phyloP scores from a whole-genome alignment of 2,329 filamentous ascomycete genomes.

The Fusarium stilboides region DNA sequence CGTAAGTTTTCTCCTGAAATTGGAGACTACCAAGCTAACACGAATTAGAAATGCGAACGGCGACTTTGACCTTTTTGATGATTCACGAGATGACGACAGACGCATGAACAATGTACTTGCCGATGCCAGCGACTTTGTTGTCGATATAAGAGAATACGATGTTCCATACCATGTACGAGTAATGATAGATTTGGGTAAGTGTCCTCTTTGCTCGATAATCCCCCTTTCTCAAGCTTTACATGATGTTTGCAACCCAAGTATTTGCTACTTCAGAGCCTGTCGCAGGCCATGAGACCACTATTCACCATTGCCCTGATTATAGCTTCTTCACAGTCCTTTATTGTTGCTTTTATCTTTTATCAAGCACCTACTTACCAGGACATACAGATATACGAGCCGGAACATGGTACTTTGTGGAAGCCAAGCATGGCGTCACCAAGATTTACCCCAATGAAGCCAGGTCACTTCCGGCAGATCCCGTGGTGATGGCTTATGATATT shows the following conservation, averaged over 20 bases:
- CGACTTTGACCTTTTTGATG: slow-evolving; percentile 96
- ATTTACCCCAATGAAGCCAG: slow-evolving; percentile 89
- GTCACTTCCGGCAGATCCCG: slow-evolving; percentile 90
- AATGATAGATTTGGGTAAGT: slow-evolving; percentile 89
- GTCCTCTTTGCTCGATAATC: background rate
- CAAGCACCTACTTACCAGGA: slow-evolving; percentile 24
- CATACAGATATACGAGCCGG: slow-evolving; percentile 88
- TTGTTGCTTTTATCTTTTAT: background rate
- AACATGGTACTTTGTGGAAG: slow-evolving; percentile 97
- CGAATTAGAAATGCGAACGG: slow-evolving; percentile 73
- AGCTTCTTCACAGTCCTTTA: slow-evolving; percentile 6
- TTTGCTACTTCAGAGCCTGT: slow-evolving; percentile 99
- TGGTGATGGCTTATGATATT: slow-evolving; percentile 99
- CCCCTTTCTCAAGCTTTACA: slow-evolving; percentile 53
- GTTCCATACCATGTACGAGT: slow-evolving; percentile 99
- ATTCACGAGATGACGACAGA: slow-evolving; percentile 84
- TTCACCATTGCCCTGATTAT: slow-evolving; percentile 88
- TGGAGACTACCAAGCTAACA: slow-evolving; percentile 31
- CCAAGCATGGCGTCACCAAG: slow-evolving; percentile 90
- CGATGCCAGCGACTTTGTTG: slow-evolving; percentile 96
- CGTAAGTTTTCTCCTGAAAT: slow-evolving; percentile 66
- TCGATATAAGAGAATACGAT: slow-evolving; percentile 99
- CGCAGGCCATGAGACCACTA: slow-evolving; percentile 93
- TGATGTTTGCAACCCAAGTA: slow-evolving; percentile 98
- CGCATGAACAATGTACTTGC: slow-evolving; percentile 81